Percentiles rank a stretch among this genome's conserved stretches.
Evolutionary conservation across 768 basidiomycete genomes (phyloP).

Genomic region (Suillus luteus): DNA sequence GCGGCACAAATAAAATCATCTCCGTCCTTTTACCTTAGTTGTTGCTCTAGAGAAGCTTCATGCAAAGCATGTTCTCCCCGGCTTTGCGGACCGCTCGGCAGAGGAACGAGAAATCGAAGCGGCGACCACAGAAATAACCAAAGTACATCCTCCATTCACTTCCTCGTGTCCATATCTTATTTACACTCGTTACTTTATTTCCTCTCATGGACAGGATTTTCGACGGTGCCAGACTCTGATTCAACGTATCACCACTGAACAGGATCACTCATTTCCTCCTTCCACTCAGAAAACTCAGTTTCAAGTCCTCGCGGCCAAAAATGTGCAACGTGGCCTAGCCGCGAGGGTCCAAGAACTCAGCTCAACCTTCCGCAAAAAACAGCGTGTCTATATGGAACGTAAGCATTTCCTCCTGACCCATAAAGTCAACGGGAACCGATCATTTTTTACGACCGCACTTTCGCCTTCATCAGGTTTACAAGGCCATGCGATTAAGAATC

Average conservation of each 20-base stretch:
- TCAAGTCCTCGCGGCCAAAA: slow-evolving; percentile 75
- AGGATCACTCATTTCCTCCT: slow-evolving; percentile 67
- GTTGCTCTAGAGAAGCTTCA: slow-evolving; percentile 91
- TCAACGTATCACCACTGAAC: slow-evolving; percentile 66
- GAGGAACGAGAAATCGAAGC: slow-evolving; percentile 95
- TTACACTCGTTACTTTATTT: slow-evolving; percentile 20
- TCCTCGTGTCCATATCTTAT: slow-evolving; percentile 7
- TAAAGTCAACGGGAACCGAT: slow-evolving; percentile 14
- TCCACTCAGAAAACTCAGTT: slow-evolving; percentile 45
- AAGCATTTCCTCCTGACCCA: slow-evolving; percentile 38
- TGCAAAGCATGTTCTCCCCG: slow-evolving; percentile 93
- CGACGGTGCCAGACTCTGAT: slow-evolving; percentile 50
- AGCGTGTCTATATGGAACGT: slow-evolving; percentile 99
- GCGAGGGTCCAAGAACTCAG: slow-evolving; percentile 94
- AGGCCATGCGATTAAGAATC: slow-evolving; percentile 97
- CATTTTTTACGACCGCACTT: slow-evolving; percentile 18
- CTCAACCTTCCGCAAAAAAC: slow-evolving; percentile 93
- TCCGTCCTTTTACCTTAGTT: slow-evolving; percentile 52
- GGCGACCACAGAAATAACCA: slow-evolving; percentile 84
- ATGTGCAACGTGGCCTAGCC: slow-evolving; percentile 95
- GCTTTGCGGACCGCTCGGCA: slow-evolving; percentile 90
- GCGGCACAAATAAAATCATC: slow-evolving; percentile 10
- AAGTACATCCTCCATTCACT: slow-evolving; percentile 47
- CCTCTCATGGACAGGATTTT: slow-evolving; percentile 34
- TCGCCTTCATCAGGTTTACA: slow-evolving; percentile 67